phyloP scores from a whole-genome alignment of 306 rosid genomes.

The Adenanthera pavonina region DNA sequence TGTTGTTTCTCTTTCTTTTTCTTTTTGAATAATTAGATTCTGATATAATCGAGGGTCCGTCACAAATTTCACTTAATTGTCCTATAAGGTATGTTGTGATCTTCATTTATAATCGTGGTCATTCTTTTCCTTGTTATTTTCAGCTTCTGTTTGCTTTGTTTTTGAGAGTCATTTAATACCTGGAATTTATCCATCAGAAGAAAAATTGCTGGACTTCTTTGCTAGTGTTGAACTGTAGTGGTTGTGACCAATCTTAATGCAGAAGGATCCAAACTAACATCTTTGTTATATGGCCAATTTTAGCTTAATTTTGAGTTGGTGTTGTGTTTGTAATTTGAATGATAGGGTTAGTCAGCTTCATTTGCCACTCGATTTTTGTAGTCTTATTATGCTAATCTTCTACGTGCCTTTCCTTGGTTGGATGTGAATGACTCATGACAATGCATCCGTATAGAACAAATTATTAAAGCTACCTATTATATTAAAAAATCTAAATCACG shows the following conservation, averaged over 20 bases:
- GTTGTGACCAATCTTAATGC: conserved; percentile 6
- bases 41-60: conserved; percentile 88
- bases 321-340: conserved; percentile 19
- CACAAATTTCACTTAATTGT: conserved; percentile 90
- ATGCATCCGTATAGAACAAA: conserved; percentile 2
- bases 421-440: conserved; percentile 25
- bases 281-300: conserved; percentile 5
- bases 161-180: conserved; percentile 7
- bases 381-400: not conserved
- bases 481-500: conserved; percentile 3
- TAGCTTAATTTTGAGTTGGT: not conserved
- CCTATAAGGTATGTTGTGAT: conserved; percentile 84
- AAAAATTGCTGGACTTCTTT: conserved; percentile 2
- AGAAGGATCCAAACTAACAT: conserved; percentile 4
- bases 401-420: conserved; percentile 11
- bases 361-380: conserved; percentile 4
- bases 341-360: not conserved
- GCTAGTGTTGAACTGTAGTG: not conserved
- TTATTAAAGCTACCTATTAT: conserved; percentile 1
- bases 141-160: conserved; percentile 23
- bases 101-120: conserved; percentile 28
- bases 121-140: conserved; percentile 7
- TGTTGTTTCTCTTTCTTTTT: not conserved
- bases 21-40: conserved; percentile 51
- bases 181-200: conserved; percentile 6